Conservation (phyloP, 106 monocot species). For the Cymbidium sinense region DNA sequence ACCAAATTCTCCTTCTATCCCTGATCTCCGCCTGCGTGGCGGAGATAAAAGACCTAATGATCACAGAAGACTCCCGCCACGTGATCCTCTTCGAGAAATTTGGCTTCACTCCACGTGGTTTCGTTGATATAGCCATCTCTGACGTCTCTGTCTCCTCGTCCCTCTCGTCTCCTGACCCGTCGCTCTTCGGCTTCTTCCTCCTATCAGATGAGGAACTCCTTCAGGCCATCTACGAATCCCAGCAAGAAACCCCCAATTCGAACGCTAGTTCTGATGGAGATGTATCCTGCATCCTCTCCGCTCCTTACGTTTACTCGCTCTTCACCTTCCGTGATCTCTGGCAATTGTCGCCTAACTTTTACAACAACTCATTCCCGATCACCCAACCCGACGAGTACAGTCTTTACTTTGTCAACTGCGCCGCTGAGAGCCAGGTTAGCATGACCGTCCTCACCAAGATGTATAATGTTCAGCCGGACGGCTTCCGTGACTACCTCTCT, state of each 20-base stretch:
- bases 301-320: constrained; percentile 41
- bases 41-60: constrained; percentile 67
- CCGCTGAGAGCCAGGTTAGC: constrained; percentile 26
- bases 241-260: constrained; percentile 15
- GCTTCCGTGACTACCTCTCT: constrained; percentile 56
- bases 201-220: constrained; percentile 64
- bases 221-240: constrained; percentile 44
- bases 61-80: constrained; percentile 47
- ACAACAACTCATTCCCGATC: constrained; percentile 44
- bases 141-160: constrained; percentile 29
- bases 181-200: constrained; percentile 72
- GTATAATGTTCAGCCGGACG: constrained; percentile 49
- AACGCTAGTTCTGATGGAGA: constrained; percentile 14
- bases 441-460: constrained; percentile 70
- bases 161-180: constrained; percentile 28
- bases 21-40: constrained; percentile 29
- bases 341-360: constrained; percentile 9
- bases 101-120: constrained; percentile 53
- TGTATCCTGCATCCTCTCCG: constrained; percentile 47
- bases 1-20: constrained; percentile 20
- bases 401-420: constrained; percentile 72
- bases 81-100: constrained; percentile 83
- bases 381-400: constrained; percentile 70
- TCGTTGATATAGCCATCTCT: constrained; percentile 45
- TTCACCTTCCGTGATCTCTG: constrained; percentile 62